Base-by-base conservation (phyloP, 2,329 filamentous ascomycete species). In the Alternaria burnsii region DNA sequence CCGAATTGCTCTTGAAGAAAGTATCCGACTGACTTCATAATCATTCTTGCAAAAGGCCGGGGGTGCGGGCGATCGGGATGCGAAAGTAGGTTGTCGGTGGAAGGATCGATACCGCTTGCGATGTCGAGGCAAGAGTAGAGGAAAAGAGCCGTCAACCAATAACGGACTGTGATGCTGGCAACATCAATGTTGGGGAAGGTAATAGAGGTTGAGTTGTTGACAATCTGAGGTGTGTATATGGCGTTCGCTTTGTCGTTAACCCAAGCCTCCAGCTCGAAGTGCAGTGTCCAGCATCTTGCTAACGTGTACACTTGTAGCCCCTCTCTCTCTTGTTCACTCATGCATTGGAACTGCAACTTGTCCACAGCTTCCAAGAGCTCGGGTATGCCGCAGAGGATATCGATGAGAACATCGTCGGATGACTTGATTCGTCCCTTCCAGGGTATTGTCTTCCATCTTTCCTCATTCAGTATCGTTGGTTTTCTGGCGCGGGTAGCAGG, bases 401-500 rank as follows among this genome's bases (percentile, higher is more conserved):
- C 77, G 6, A 79, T 53, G 20, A 80, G 65, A 4, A 58, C 58
- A 54, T 80, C 78, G 32, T 75, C 73, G 24, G 75, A 68, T 2
- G 72, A 74, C 56, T 78, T 77, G 20, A 63, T 63, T 38, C 68
- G 63, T 16, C 63, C 68, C 26, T 47, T 65, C 78, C 78, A 80
- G 2, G 78, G 78, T 4, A 77, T 48, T 1, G 68, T 78, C 42
- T 76, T 77, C 78, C 78, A 80, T 20, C 68, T 67, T 14, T 66
- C 58, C 3, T 68, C 66, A 16, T 76, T 73, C 18, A 80, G 50
- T 18, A 75, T 63, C 5, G 71, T 74, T 3, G 67, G 60, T 50
- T 70, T 76, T 30, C 78, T 62, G 14, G 62, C 48, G 40, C 86
- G 84, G 72, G 71, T 53, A 3, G 65, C 64, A 10, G 63, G 59